Conservation (phyloP, 768 basidiomycete species). For the Galerina sulciceps region DNA sequence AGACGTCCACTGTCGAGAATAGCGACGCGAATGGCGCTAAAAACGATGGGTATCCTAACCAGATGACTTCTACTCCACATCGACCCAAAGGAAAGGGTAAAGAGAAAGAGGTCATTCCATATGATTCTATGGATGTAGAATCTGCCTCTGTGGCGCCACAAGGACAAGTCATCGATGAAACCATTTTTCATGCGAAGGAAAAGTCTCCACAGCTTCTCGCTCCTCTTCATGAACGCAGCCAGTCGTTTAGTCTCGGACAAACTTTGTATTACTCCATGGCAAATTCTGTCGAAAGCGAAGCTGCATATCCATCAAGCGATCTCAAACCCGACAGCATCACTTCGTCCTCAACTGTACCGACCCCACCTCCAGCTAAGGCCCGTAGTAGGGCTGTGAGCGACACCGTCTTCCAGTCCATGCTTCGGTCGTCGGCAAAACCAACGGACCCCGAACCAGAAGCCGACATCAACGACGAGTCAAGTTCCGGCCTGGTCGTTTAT, state of each 20-base stretch:
- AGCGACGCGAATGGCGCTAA: conserved; percentile 23
- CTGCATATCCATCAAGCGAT: conserved; percentile 34
- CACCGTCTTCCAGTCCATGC: conserved; percentile 63
- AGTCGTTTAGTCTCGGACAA: conserved; percentile 73
- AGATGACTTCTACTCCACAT: conserved; percentile 49
- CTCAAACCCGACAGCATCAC: conserved; percentile 31
- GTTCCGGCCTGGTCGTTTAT: conserved; percentile 52
- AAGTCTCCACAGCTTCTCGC: conserved; percentile 39
- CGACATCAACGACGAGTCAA: conserved; percentile 67
- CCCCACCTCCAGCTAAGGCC: conserved; percentile 37
- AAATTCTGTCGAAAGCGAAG: conserved; percentile 27
- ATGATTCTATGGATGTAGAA: conserved; percentile 20
- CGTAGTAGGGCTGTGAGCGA: conserved; percentile 66
- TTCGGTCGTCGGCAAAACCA: conserved; percentile 39
- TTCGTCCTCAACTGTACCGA: conserved; percentile 17
- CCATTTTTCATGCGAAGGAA: conserved; percentile 49
- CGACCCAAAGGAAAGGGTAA: conserved; percentile 44
- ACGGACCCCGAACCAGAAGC: conserved; percentile 47
- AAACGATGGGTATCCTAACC: conserved; percentile 21
- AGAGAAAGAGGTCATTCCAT: conserved; percentile 31
- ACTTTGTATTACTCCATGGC: conserved; percentile 61
- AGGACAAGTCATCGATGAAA: conserved; percentile 39
- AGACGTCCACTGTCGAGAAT: conserved; percentile 37
- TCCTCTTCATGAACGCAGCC: conserved; percentile 57
- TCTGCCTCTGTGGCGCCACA: conserved; percentile 21